phyloP scores from a whole-genome alignment of 495 filamentous ascomycete genomes.

The Cercophora newfieldiana region DNA sequence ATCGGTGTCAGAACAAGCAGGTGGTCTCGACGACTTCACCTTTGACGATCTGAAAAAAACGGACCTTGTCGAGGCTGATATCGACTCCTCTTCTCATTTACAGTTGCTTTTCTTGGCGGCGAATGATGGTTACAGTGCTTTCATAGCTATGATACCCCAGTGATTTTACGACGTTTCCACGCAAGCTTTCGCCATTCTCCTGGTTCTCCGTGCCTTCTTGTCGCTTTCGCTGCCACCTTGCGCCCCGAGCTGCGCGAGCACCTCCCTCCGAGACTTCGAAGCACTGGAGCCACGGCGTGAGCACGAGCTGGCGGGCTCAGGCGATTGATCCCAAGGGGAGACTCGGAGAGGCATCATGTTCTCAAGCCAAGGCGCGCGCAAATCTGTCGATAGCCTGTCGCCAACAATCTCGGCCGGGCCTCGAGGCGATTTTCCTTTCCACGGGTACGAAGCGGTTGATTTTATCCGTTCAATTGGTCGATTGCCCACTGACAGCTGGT shows the following conservation, averaged over 20 bases:
- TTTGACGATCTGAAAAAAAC: background rate
- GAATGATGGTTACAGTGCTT: slow-evolving; percentile 6
- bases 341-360: slow-evolving; percentile 56
- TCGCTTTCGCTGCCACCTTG: background rate
- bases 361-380: slow-evolving; percentile 60
- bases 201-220: background rate
- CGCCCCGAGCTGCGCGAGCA: background rate
- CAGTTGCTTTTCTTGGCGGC: background rate
- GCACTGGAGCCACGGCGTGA: background rate
- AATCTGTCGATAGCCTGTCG: slow-evolving; percentile 68
- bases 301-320: background rate
- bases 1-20: background rate
- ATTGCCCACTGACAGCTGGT: slow-evolving; percentile 28
- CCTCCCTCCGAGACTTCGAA: too few relatives aligned
- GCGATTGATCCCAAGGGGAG: slow-evolving; percentile 22
- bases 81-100: background rate
- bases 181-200: background rate
- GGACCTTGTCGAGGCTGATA: background rate
- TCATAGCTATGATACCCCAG: slow-evolving; percentile 37
- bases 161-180: slow-evolving; percentile 22
- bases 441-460: slow-evolving; percentile 36
- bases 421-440: slow-evolving; percentile 62
- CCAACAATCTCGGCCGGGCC: slow-evolving; percentile 49
- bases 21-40: background rate
- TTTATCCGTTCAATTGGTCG: slow-evolving; percentile 11